Conservation (phyloP, 2,329 filamentous ascomycete genomes). For the Cephalotrichum gorgonifer region DNA sequence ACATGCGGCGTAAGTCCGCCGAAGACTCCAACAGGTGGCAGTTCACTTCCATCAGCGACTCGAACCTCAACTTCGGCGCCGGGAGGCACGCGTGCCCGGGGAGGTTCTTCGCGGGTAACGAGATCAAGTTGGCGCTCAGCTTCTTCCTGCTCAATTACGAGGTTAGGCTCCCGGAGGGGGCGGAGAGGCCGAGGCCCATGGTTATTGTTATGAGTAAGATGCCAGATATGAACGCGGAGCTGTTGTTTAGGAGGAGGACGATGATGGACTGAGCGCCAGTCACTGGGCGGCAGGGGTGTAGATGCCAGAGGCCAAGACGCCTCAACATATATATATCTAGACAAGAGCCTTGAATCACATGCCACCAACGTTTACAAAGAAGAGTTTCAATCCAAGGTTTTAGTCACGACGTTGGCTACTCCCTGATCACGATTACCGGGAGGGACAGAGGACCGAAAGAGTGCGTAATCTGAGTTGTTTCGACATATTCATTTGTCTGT, state of each 20-base stretch:
- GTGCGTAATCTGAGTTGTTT: too few species aligned
- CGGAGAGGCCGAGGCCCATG: constrained; percentile 26
- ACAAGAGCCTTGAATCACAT: too few species aligned
- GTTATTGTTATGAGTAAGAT: constrained; percentile 28
- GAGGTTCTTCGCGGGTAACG: constrained; percentile 34
- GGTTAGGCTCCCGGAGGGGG: constrained; percentile 25
- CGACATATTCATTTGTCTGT: too few species aligned
- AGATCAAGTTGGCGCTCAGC: constrained; percentile 32
- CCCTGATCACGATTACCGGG: too few species aligned
- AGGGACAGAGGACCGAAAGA: too few species aligned
- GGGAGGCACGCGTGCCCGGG: constrained; percentile 38
- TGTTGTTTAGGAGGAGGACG: constrained; percentile 27
- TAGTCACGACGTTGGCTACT: too few species aligned
- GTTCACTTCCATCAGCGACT: constrained; percentile 30
- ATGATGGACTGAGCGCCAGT: too few species aligned
- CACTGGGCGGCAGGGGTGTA: too few species aligned
- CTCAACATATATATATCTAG: too few species aligned
- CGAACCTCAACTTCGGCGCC: constrained; percentile 34
- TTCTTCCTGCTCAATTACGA: constrained; percentile 32
- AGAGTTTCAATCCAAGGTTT: too few species aligned
- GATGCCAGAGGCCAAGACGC: too few species aligned
- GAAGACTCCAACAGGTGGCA: constrained; percentile 29
- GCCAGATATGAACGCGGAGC: constrained; percentile 25
- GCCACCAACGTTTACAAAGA: too few species aligned
- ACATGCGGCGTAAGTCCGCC: constrained; percentile 24